Evolutionary conservation across 2,329 filamentous ascomycete species (phyloP).

Genomic region (Aspergillus tanneri): DNA sequence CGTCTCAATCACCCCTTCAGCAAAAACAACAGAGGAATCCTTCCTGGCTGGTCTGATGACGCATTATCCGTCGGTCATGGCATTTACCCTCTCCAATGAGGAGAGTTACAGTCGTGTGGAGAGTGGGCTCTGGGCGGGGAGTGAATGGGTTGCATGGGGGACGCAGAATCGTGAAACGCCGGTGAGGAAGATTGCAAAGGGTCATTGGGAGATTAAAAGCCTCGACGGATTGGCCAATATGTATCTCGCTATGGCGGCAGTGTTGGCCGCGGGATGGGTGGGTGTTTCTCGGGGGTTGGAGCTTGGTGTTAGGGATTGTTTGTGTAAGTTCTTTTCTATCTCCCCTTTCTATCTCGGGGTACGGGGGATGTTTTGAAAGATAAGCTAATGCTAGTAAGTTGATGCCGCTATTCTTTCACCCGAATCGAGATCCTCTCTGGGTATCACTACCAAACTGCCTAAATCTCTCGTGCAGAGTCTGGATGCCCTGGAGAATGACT

Average conservation of each 20-base stretch:
- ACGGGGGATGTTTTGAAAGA: neutral
- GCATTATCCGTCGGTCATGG: slow-evolving; percentile 65
- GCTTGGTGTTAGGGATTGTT: slow-evolving; percentile 35
- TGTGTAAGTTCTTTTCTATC: slow-evolving; percentile 22
- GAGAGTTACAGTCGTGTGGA: slow-evolving; percentile 67
- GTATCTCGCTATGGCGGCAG: slow-evolving; percentile 65
- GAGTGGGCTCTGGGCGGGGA: slow-evolving; percentile 75
- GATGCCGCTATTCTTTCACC: slow-evolving; percentile 36
- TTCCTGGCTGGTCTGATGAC: slow-evolving; percentile 73
- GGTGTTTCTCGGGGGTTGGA: slow-evolving; percentile 47
- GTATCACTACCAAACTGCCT: slow-evolving; percentile 40
- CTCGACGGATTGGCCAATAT: slow-evolving; percentile 79
- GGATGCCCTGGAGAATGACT: slow-evolving; percentile 30
- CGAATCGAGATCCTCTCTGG: slow-evolving; percentile 31
- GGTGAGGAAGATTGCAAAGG: slow-evolving; percentile 63
- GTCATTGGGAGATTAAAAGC: slow-evolving; percentile 76
- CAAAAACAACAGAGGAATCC: slow-evolving; percentile 46
- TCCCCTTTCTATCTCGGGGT: too few relatives aligned
- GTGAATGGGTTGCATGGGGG: slow-evolving; percentile 76
- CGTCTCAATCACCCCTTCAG: slow-evolving; percentile 54
- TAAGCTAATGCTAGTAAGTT: slow-evolving; percentile 11
- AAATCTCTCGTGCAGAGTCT: slow-evolving; percentile 38
- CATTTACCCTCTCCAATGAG: slow-evolving; percentile 66
- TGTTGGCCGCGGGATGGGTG: slow-evolving; percentile 60
- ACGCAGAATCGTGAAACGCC: slow-evolving; percentile 77